These are phyloP conservation scores for Neonectria punicea DNA, from an alignment of 2,329 filamentous ascomycete genomes.

Conservation along the genomic window DNA sequence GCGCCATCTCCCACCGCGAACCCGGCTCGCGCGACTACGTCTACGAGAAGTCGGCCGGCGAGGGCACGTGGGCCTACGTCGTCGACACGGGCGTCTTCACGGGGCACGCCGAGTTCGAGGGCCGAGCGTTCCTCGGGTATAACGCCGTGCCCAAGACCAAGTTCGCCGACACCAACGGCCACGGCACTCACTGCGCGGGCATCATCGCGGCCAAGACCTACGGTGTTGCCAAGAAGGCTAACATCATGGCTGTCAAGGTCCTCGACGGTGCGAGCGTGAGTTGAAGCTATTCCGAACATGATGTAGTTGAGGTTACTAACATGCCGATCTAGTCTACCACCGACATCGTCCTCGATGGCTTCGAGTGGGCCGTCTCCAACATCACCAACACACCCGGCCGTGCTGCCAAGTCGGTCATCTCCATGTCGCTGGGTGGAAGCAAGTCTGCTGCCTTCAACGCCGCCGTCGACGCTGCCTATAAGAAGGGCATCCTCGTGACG, in stretches of 20 bases:
- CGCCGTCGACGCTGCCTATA: slow-evolving; percentile 59
- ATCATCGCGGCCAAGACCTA: slow-evolving; percentile 57
- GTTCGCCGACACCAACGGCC: slow-evolving; percentile 52
- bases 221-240: slow-evolving; percentile 58
- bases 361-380: slow-evolving; percentile 55
- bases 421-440: slow-evolving; percentile 64
- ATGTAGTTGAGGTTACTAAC: background rate
- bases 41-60: slow-evolving; percentile 55
- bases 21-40: slow-evolving; percentile 49
- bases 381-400: slow-evolving; percentile 52
- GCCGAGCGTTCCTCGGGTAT: slow-evolving; percentile 52
- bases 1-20: slow-evolving; percentile 55
- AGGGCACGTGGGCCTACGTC: slow-evolving; percentile 60
- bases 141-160: slow-evolving; percentile 49
- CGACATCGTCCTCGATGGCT: slow-evolving; percentile 45
- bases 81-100: slow-evolving; percentile 65
- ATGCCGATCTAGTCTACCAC: slow-evolving; percentile 32
- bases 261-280: slow-evolving; percentile 44
- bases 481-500: slow-evolving; percentile 60
- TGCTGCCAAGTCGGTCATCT: slow-evolving; percentile 58
- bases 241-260: slow-evolving; percentile 59
- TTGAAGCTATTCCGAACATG: background rate
- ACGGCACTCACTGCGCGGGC: slow-evolving; percentile 60
- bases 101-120: slow-evolving; percentile 57
- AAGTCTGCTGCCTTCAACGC: slow-evolving; percentile 59